These are phyloP conservation scores for Remersonia thermophila DNA, from an alignment of 2,329 filamentous ascomycete species.

Conservation along the genomic window DNA sequence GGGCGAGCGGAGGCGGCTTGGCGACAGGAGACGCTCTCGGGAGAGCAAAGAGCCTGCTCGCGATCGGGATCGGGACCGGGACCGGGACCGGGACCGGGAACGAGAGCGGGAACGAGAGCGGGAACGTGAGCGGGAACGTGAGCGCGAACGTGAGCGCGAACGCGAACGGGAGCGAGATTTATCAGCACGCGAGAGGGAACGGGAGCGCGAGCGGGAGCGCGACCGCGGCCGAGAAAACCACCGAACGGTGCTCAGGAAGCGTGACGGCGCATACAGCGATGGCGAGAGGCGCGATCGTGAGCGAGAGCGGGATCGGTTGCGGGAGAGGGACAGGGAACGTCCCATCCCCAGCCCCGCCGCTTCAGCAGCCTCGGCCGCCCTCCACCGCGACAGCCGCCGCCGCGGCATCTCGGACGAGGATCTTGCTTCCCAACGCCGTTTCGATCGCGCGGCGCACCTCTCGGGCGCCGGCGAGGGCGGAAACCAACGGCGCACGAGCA, in stretches of 20 bases:
- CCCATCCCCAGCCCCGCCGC: slow-evolving; percentile 6
- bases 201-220: slow-evolving; percentile 19
- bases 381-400: slow-evolving; percentile 21
- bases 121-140: slow-evolving; percentile 26
- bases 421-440: not conserved
- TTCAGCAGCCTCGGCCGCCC: slow-evolving; percentile 6
- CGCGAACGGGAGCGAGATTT: slow-evolving; percentile 22
- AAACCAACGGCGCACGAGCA: slow-evolving; percentile 3
- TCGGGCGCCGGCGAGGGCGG: not conserved
- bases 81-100: slow-evolving; percentile 24
- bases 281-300: slow-evolving; percentile 9
- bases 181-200: too few species aligned
- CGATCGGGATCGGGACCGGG: slow-evolving; percentile 20
- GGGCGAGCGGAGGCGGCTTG: slow-evolving; percentile 9
- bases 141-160: not conserved
- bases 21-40: slow-evolving; percentile 13
- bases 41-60: not conserved
- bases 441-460: not conserved
- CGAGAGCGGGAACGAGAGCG: slow-evolving; percentile 24
- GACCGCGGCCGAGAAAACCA: slow-evolving; percentile 15
- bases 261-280: not conserved
- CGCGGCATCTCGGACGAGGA: slow-evolving; percentile 21
- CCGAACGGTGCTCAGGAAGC: not conserved
- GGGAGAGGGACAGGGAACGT: slow-evolving; percentile 18
- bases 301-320: slow-evolving; percentile 21